A percentile compares a stretch with the other conserved stretches of the same genome.
Evolutionary conservation across 1,139 yeast species (phyloP).

Genomic region (Yamadazyma pseudoaaseri): DNA sequence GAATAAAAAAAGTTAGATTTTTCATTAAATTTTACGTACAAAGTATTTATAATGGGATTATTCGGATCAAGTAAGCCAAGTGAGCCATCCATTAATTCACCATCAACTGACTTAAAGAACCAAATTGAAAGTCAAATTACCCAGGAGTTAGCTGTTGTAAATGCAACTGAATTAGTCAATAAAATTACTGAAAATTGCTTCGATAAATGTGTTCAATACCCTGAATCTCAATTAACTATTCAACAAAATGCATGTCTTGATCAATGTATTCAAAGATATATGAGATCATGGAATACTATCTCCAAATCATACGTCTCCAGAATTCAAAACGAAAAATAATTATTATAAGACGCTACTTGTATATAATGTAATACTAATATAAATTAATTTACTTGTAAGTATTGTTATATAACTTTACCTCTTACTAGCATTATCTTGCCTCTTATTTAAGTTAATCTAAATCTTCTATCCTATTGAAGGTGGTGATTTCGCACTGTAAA

Average conservation of each 20-base stretch:
- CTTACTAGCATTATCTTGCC: too few relatives aligned
- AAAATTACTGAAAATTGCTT: conserved; percentile 89
- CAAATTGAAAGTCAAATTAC: conserved; percentile 71
- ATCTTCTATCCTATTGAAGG: too few relatives aligned
- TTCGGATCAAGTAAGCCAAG: conserved; percentile 6
- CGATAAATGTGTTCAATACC: conserved; percentile 65
- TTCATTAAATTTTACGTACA: too few relatives aligned
- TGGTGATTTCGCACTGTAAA: too few relatives aligned
- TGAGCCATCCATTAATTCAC: not conserved
- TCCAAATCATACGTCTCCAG: conserved; percentile 75
- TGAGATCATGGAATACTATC: conserved; percentile 87
- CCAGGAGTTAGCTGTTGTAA: conserved; percentile 84
- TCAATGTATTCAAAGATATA: conserved; percentile 81
- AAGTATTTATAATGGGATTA: conserved; percentile 7
- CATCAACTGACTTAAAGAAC: conserved; percentile 31
- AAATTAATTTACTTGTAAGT: too few relatives aligned
- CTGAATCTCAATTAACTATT: conserved; percentile 38
- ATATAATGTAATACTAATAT: conserved; percentile 1
- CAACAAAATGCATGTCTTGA: conserved; percentile 54
- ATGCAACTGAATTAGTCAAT: conserved; percentile 84
- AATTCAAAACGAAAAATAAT: conserved; percentile 43
- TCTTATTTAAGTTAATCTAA: too few relatives aligned
- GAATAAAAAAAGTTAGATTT: too few relatives aligned
- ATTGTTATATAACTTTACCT: too few relatives aligned
- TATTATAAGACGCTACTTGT: not conserved